Evolutionary conservation across 768 basidiomycete species (phyloP), one percentile per base, ranked within the genome.

Genomic region (Kwoniella sp.): DNA sequence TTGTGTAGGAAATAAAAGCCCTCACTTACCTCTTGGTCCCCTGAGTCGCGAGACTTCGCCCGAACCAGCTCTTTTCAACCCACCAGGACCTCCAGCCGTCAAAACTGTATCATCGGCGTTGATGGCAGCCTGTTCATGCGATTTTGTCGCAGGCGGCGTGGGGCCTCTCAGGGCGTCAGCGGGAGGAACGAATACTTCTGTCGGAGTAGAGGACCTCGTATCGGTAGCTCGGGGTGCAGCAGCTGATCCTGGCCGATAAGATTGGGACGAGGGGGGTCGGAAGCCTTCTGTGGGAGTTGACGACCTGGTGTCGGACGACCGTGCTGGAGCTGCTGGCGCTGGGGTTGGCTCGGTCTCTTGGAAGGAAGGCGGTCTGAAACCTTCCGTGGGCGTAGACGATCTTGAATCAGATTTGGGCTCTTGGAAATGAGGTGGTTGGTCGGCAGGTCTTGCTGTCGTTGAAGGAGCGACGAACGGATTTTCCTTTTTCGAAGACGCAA

Each of bases 1-100:
- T n/a, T n/a, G n/a, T n/a, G n/a, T n/a, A n/a, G n/a, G n/a, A n/a
- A n/a, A n/a, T 4, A n/a, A 25, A 22, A n/a, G n/a, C n/a, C n/a
- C 15, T 22, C 7, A 60, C 69, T 60, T 31, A 59, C 74, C 76
- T 48, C 76, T 64, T 0, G 76, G 76, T 20, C 76, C 76, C 51
- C 74, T 62, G 4, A 78, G 59, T 31, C 71, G 28, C 7, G 70
- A 69, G 2, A 65, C 58, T 38, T 78, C 74, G n/a, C 69, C 71
- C 17, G 71, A 72, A 4, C 57, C 58, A 4, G 72, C 76, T 1
- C 76, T 51, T 55, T 72, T 73, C 56, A 78, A 31, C 5, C 53
- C 65, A 20, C 48, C 34, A 22, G 61, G 55, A 8, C 63, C 63
- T 22, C 41, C 50, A 12, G 55, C 37, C 2, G 38, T 53, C 7